Evolutionary conservation across 495 filamentous ascomycete genomes (phyloP).

Genomic region (Massariosphaeria phaeospora): DNA sequence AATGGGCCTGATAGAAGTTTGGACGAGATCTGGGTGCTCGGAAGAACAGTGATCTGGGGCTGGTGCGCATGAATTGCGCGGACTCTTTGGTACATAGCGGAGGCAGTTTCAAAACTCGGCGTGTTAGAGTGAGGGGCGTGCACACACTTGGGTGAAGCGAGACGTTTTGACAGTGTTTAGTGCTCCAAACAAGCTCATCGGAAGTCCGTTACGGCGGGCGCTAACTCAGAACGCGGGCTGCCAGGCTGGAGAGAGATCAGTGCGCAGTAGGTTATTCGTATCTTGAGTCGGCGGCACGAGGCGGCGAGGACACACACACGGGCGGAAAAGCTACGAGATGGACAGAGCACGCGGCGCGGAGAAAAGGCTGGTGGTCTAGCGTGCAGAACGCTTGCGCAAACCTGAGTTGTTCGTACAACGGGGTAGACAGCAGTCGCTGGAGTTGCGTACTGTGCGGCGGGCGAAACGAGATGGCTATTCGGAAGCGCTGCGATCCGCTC

Average conservation of each 20-base stretch:
- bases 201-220: conserved; percentile 25
- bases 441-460: conserved; percentile 20
- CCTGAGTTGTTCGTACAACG: neutral
- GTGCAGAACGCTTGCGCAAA: no score
- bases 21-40: conserved; percentile 28
- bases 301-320: neutral
- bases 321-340: neutral
- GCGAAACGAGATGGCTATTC: conserved; percentile 13
- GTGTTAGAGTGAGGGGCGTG: conserved; percentile 23
- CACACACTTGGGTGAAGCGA: conserved; percentile 15
- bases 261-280: conserved; percentile 9
- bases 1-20: conserved; percentile 17
- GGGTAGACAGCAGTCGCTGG: conserved; percentile 8
- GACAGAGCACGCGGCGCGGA: no score
- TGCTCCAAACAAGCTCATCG: conserved; percentile 28
- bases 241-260: conserved; percentile 13
- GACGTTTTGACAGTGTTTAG: conserved; percentile 31
- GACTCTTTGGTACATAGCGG: conserved; percentile 8
- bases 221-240: conserved; percentile 16
- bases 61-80: conserved; percentile 20
- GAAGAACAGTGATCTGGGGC: conserved; percentile 9
- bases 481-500: conserved; percentile 17
- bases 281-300: neutral
- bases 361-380: no score
- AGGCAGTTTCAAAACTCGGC: conserved; percentile 27